phyloP scores from a whole-genome alignment of 75 land plant genomes.

The Pseudotsuga menziesii region DNA sequence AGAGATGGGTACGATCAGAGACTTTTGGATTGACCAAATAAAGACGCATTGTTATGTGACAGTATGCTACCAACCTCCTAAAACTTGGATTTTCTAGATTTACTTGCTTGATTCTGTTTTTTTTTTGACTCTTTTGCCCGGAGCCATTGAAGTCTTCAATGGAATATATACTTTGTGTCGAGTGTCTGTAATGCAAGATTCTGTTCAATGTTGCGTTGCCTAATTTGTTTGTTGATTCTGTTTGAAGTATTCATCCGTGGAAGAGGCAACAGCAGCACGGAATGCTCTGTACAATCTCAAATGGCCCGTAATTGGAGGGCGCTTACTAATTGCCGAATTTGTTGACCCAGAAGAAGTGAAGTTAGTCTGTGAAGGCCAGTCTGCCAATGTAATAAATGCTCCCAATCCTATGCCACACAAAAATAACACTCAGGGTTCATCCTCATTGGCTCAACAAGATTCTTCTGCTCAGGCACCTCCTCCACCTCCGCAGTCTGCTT shows the following conservation, averaged over 20 bases:
- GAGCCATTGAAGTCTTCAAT: neutral
- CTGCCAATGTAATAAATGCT: slow-evolving; percentile 14
- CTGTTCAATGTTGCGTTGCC: neutral
- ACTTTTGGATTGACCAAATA: slow-evolving; percentile 54
- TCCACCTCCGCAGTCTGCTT: neutral
- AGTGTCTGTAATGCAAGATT: neutral
- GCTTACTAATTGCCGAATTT: slow-evolving; percentile 38
- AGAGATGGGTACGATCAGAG: slow-evolving; percentile 25
- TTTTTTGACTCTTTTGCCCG: neutral
- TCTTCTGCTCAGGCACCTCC: neutral
- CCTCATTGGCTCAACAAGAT: neutral
- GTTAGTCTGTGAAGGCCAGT: slow-evolving; percentile 15
- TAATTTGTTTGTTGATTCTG: slow-evolving; percentile 12
- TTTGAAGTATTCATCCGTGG: slow-evolving; percentile 40
- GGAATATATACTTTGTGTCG: neutral
- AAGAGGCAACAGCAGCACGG: slow-evolving; percentile 42
- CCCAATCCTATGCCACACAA: slow-evolving; percentile 8
- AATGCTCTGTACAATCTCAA: slow-evolving; percentile 36
- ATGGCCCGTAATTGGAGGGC: slow-evolving; percentile 44
- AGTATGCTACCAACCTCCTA: slow-evolving; percentile 15
- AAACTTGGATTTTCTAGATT: neutral
- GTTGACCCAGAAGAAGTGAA: slow-evolving; percentile 44
- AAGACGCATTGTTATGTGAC: slow-evolving; percentile 57
- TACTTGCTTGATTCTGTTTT: neutral
- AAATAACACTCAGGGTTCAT: neutral